Evolutionary conservation across 306 rosid genomes (phyloP), one percentile per base, ranked within the genome.

Genomic region (Prunus campanulata): DNA sequence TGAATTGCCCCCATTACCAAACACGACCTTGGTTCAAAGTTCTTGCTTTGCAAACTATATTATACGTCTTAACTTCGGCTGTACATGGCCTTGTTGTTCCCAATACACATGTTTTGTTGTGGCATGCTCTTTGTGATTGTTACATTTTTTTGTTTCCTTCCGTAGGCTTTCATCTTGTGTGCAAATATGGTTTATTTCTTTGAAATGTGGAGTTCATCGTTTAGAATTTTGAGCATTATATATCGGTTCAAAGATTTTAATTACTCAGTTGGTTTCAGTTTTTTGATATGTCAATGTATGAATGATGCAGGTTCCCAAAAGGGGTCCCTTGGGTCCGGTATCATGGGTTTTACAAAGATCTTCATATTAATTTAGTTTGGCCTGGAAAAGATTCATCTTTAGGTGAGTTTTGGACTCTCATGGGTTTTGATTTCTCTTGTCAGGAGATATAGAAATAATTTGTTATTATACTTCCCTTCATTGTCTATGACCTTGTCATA

Each of bases 291-390:
- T 68, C 16, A 56, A 24, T 69, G 79, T 62, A 59, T 35, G 44
- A 75, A 80, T 77, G 76, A 11, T 87, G 79, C 78, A 92, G 97
- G 82, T 92, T 92, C 84, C 97, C 96, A 0, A 51, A 79, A 51
- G 93, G 94, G 50, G 91, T 87, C 63, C 96, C 97, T 27, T 92
- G 97, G 99, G 87, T 95, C 22, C 92, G 90, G 25, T 92, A 88
- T 86, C 72, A 62, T 52, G 97, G 97, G 10, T 68, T 71, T 76
- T 95, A 87, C 89, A 89, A 87, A 77, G 85, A 85, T 85, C 93
- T 89, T 56, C 69, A 80, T 56, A 78, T 94, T 44, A 90, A 80
- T 89, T 70, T 91, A 70, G 78, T 94, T 82, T 90, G 96, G 97
- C 94, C 96, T 0, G 99, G 99, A 59, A 90, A 92, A 80, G 97